A percentile compares a stretch with the other conserved stretches of the same genome.
Conservation (phyloP, 2,329 filamentous ascomycete species). For the Aspergillus sp. region DNA sequence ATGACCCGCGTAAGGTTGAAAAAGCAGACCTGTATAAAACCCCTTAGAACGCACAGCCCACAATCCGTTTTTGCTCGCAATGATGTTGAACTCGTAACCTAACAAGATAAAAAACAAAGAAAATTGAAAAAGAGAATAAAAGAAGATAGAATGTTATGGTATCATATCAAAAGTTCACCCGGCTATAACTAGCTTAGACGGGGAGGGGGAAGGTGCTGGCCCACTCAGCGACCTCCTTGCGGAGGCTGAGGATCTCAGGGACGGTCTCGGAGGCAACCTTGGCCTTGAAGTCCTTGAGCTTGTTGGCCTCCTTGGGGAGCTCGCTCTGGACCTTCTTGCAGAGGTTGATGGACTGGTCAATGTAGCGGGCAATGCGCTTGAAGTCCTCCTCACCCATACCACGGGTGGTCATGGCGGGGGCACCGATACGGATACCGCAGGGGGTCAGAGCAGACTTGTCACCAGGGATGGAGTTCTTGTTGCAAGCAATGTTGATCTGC, state of each 20-base stretch:
- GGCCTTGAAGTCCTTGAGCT: constrained; percentile 99
- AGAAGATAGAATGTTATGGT: constrained; percentile 18
- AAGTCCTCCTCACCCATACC: constrained; percentile 94
- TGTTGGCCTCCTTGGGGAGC: constrained; percentile 96
- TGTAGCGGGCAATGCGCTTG: constrained; percentile 84
- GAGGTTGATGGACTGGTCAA: constrained; percentile 84
- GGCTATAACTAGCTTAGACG: constrained; percentile 34
- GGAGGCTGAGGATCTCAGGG: constrained; percentile 77
- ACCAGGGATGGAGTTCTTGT: constrained; percentile 98
- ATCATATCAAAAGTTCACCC: constrained; percentile 21
- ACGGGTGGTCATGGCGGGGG: constrained; percentile 94
- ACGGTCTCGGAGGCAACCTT: constrained; percentile 80
- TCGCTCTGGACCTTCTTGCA: constrained; percentile 81
- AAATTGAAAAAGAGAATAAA: constrained; percentile 9
- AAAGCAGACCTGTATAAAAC: constrained; percentile 43
- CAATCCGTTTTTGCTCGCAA: constrained; percentile 34
- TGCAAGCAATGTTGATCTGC: constrained; percentile 98
- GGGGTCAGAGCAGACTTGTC: constrained; percentile 97
- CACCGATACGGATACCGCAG: constrained; percentile 92
- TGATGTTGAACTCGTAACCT: constrained; percentile 40
- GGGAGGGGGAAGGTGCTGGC: constrained; percentile 90
- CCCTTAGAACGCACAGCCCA: constrained; percentile 37
- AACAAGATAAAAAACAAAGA: constrained; percentile 8
- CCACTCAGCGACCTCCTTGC: constrained; percentile 88
- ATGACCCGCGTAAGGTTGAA: constrained; percentile 43